Evolutionary conservation across 2,329 filamentous ascomycete species (phyloP).

Genomic region (Gremmenia infestans): DNA sequence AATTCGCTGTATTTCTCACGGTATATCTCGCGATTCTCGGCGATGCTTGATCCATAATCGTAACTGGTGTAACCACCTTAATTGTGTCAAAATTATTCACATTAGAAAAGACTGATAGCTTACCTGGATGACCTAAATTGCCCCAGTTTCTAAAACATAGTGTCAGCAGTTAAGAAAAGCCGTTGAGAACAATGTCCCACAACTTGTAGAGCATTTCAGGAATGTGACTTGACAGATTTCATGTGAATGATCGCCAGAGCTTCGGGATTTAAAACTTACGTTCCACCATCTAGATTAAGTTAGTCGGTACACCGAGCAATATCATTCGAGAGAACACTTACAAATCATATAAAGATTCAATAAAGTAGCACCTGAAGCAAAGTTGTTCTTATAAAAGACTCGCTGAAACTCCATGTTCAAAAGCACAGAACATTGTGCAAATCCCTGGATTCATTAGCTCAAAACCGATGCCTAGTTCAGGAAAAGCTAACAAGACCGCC

Average conservation of each 20-base stretch:
- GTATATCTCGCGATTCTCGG: constrained; percentile 61
- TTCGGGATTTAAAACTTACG: constrained; percentile 30
- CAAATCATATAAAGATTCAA: constrained; percentile 71
- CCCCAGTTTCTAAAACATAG: constrained; percentile 60
- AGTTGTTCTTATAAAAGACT: constrained; percentile 75
- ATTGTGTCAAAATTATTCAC: neutral
- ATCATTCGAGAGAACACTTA: constrained; percentile 1
- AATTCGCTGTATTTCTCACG: constrained; percentile 77
- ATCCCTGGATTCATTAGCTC: constrained; percentile 40
- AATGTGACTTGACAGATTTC: neutral
- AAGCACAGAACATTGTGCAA: constrained; percentile 60
- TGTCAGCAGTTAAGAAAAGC: neutral
- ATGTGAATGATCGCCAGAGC: neutral
- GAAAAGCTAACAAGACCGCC: constrained; percentile 47
- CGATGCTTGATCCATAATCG: constrained; percentile 57
- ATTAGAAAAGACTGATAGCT: neutral
- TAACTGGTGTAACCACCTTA: constrained; percentile 57
- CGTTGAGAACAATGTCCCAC: neutral
- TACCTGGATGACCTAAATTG: constrained; percentile 60
- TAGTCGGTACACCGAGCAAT: constrained; percentile 37
- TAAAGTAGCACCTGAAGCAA: constrained; percentile 60
- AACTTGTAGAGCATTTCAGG: neutral
- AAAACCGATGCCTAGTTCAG: neutral
- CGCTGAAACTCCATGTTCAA: constrained; percentile 70
- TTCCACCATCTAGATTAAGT: constrained; percentile 56